Base-by-base conservation (phyloP, 2,329 filamentous ascomycete species). In the Penicillium rolfsii region DNA sequence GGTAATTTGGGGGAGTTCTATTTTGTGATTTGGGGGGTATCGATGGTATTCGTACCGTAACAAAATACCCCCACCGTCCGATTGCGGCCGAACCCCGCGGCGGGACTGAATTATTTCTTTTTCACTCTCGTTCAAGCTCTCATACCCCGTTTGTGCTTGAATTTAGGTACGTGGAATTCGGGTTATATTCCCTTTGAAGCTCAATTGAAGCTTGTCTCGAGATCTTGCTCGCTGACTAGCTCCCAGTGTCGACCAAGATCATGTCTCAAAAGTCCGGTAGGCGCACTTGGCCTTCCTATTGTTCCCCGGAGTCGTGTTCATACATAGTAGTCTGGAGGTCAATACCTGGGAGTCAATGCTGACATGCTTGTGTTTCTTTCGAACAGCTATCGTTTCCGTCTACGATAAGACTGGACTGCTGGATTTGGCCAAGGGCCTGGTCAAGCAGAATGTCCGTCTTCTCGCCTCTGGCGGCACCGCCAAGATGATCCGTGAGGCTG, bases 381-480 rank as follows among this genome's bases (percentile, higher is more conserved):
- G 55, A 30, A 61, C 56, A 84, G 95, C 95, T 69, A 98, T 99
- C 75, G 85, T 99, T 77, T 98, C 94, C 68, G 95, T 98, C 83
- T 98, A 95, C 77, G 92, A 99, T 85, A 99, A 99, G 88, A 98
- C 94, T 59, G 95, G 93, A 63, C 86, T 97, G 68, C 82, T 97
- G 69, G 93, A 97, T 80, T 85, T 97, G 70, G 92, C 93, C 72
- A 96, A 96, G 81, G 93, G 93, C 71, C 87, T 97, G 54, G 86
- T 91, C 74, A 87, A 94, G 83, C 87, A 96, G 75, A 89, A 95
- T 87, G 91, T 97, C 70, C 91, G 93, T 70, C 89, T 99, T 67
- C 85, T 99, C 60, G 95, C 95, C 57, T 98, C 94, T 60, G 95
- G 95, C 62, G 95, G 95, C 71, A 99, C 95, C 52, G 90, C 95